Evolutionary conservation across 2,329 filamentous ascomycete species (phyloP).

Genomic region (Sarocladiaceae sp.): DNA sequence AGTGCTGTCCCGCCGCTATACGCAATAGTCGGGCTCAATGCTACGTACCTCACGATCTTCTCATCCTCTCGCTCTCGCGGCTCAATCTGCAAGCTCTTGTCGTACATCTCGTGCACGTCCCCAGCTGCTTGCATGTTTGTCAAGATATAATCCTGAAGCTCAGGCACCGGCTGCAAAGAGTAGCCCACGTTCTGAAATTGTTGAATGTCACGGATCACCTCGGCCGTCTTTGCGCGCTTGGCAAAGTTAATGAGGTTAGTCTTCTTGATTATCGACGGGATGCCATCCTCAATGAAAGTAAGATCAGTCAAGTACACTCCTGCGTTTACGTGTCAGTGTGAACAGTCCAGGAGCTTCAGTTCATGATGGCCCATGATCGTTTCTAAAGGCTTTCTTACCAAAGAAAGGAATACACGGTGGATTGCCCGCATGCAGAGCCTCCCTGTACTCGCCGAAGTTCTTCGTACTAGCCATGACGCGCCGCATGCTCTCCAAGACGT

Average conservation of each 20-base stretch:
- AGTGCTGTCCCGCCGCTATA: constrained; percentile 8
- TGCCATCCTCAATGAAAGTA: constrained; percentile 98
- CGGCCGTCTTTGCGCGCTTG: constrained; percentile 95
- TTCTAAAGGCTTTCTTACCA: constrained; percentile 49
- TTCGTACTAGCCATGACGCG: constrained; percentile 95
- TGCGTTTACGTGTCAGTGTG: constrained; percentile 29
- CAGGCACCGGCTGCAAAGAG: constrained; percentile 78
- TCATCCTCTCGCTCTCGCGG: constrained; percentile 96
- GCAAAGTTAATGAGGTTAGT: constrained; percentile 97
- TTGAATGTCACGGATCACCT: constrained; percentile 97
- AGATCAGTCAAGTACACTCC: constrained; percentile 96
- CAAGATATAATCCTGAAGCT: constrained; percentile 94
- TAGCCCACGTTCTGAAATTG: constrained; percentile 99
- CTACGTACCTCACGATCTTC: constrained; percentile 92
- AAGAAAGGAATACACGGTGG: constrained; percentile 98
- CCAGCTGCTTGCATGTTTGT: constrained; percentile 94
- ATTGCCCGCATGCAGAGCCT: constrained; percentile 86
- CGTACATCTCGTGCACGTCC: constrained; percentile 99
- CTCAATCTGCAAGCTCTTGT: constrained; percentile 89
- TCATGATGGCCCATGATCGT: not conserved
- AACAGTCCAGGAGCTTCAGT: not conserved
- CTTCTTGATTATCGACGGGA: constrained; percentile 93
- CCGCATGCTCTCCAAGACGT: constrained; percentile 83
- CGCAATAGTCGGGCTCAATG: constrained; percentile 14
- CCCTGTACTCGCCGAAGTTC: constrained; percentile 96